Evolutionary conservation across 2,329 filamentous ascomycete species (phyloP).

Genomic region (Cladosporium phlei): DNA sequence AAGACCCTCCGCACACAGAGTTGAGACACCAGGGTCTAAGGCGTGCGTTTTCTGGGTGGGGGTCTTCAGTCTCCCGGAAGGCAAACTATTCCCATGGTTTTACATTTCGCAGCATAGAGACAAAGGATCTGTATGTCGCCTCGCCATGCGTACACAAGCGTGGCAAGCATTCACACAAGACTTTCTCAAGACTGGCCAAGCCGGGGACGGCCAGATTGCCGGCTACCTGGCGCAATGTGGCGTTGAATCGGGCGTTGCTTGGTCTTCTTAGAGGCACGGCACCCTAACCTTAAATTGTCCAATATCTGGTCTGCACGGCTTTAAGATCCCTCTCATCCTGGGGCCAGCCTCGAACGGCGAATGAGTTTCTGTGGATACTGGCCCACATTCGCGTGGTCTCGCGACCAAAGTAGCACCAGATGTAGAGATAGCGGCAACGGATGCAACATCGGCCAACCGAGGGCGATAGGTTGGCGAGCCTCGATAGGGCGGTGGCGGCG

Average conservation of each 20-base stretch:
- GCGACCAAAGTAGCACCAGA: conserved; percentile 1
- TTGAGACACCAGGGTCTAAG: no score
- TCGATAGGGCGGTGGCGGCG: conserved; percentile 8
- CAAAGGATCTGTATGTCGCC: no score
- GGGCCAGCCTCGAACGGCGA: background rate
- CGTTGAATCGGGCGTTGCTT: conserved; percentile 13
- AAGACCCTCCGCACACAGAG: background rate
- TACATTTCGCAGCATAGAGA: no score
- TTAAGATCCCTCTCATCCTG: conserved; percentile 2
- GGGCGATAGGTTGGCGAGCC: no score
- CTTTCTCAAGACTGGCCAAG: conserved; percentile 9
- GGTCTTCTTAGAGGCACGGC: conserved; percentile 2
- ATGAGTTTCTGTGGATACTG: conserved; percentile 8
- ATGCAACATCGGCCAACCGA: conserved; percentile 10
- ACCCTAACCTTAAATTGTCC: conserved; percentile 6
- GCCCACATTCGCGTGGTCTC: conserved; percentile 7
- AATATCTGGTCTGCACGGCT: conserved; percentile 7
- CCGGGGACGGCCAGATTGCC: conserved; percentile 6
- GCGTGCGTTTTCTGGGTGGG: no score
- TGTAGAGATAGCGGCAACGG: conserved; percentile 12
- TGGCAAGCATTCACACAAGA: conserved; percentile 11
- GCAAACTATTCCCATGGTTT: no score
- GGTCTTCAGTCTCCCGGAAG: no score
- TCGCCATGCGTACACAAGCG: background rate
- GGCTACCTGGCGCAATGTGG: conserved; percentile 2